Base-by-base conservation (phyloP, 2,329 filamentous ascomycete genomes). In the Stagonosporopsis tanaceti region DNA sequence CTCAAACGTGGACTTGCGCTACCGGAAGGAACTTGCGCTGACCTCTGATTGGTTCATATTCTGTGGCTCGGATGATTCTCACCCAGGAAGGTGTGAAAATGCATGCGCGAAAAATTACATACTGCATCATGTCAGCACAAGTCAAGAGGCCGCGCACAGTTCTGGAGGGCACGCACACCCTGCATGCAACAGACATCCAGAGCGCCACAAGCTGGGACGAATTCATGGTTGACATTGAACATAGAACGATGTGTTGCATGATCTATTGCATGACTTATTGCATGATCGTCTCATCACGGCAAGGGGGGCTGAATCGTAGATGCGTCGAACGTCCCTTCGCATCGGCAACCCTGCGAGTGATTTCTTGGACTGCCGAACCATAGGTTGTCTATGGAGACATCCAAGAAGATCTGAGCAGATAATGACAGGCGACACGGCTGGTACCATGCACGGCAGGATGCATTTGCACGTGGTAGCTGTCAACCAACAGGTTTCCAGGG, bases 231-330 rank as follows among this genome's bases (percentile, higher is more conserved):
- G 14, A 34, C 15, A 34, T 34, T 34, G 32, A 15, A 48, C 44
- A 45, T 57, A 48, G 48, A 7, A 48, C 27, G 48, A 48, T 53
- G 48, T 30, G 27, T 57, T 48, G 48, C 40, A 46, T 46, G 53
- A 56, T 50, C 22, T 35, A 24, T 56, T 46, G 40, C 54, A 52
- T 45, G 54, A 48, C 25, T 45, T 57, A 48, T 48, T 22, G 44
- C 39, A 48, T 57, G 44, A 53, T 57, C 54, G 44, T 53, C 48
- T 45, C 48, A 48, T 48, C 25, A 12, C 44, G 24, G 53, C 32
- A 44, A 39, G 38, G 30, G 41, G 24, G 38, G 42, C 54, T 39
- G 44, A 48, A 45, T 50, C 38, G 39, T 48, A 38, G 34, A 34
- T 48, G 47, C 42, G 20, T 37, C 35, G 17, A 51, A 48, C 47